Conservation (phyloP, 306 rosid species). For the Erythrophleum fordii region DNA sequence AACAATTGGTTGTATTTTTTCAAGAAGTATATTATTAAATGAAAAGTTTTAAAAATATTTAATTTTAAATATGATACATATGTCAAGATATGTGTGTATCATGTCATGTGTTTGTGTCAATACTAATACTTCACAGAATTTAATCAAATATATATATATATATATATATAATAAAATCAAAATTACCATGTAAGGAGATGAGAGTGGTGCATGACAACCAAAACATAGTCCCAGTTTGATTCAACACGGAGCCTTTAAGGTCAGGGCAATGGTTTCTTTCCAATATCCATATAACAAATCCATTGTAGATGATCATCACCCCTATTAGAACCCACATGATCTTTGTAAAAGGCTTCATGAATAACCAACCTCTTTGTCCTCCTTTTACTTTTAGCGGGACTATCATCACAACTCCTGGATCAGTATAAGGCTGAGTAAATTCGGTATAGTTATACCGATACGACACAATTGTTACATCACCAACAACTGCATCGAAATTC, state of each 20-base stretch:
- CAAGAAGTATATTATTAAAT: too few species aligned
- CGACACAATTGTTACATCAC: slow-evolving; percentile 50
- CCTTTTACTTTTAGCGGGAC: slow-evolving; percentile 43
- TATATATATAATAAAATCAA: background rate
- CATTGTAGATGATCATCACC: slow-evolving; percentile 49
- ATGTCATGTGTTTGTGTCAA: too few species aligned
- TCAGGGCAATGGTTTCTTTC: slow-evolving; percentile 47
- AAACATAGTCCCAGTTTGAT: slow-evolving; percentile 48
- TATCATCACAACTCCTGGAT: slow-evolving; percentile 57
- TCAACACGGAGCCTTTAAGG: slow-evolving; percentile 41
- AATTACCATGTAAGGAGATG: slow-evolving; percentile 52
- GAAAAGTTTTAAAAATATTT: too few species aligned
- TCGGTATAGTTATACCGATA: slow-evolving; percentile 39
- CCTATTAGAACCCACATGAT: slow-evolving; percentile 52
- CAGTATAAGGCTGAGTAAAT: slow-evolving; percentile 50
- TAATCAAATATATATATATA: too few species aligned
- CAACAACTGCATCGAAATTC: slow-evolving; percentile 52
- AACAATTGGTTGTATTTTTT: too few species aligned
- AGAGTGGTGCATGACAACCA: slow-evolving; percentile 52
- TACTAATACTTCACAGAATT: too few species aligned
- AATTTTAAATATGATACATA: too few species aligned
- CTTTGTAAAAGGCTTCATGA: slow-evolving; percentile 58
- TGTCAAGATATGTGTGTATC: too few species aligned
- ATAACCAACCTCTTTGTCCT: slow-evolving; percentile 38
- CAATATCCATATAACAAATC: slow-evolving; percentile 58